These are phyloP conservation scores for Tolypocladium nubicola DNA, from an alignment of 2,329 filamentous ascomycete genomes.

Conservation along the genomic window DNA sequence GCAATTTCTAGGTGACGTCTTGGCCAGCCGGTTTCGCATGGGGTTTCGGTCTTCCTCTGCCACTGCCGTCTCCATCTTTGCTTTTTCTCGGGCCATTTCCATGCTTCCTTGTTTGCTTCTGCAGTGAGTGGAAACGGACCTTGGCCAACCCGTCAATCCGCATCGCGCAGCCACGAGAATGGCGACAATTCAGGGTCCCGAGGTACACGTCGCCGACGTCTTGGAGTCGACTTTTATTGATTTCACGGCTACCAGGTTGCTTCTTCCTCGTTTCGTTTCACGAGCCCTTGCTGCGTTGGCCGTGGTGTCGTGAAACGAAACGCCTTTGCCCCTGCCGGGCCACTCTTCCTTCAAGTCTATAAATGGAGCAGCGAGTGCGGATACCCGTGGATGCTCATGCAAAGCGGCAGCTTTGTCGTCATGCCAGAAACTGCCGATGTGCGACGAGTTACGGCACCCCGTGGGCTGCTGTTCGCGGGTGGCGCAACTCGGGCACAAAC, in stretches of 20 bases:
- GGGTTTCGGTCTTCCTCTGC: background rate
- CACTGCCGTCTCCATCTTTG: background rate
- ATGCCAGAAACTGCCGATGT: background rate
- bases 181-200: background rate
- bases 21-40: background rate
- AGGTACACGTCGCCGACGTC: background rate
- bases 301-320: background rate
- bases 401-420: background rate
- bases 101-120: background rate
- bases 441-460: background rate
- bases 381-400: background rate
- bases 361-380: background rate
- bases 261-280: too few relatives aligned
- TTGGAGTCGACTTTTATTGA: background rate
- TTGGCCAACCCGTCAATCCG: background rate
- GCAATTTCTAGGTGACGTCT: background rate
- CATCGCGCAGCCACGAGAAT: background rate
- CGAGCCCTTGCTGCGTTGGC: background rate
- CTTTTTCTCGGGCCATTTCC: background rate
- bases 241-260: background rate
- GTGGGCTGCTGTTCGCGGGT: background rate
- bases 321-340: background rate
- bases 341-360: background rate
- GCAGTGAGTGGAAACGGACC: background rate
- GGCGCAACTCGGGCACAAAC: too few relatives aligned